Evolutionary conservation across 2,329 filamentous ascomycete species (phyloP).

Genomic region (Pestalotiopsis sp.): DNA sequence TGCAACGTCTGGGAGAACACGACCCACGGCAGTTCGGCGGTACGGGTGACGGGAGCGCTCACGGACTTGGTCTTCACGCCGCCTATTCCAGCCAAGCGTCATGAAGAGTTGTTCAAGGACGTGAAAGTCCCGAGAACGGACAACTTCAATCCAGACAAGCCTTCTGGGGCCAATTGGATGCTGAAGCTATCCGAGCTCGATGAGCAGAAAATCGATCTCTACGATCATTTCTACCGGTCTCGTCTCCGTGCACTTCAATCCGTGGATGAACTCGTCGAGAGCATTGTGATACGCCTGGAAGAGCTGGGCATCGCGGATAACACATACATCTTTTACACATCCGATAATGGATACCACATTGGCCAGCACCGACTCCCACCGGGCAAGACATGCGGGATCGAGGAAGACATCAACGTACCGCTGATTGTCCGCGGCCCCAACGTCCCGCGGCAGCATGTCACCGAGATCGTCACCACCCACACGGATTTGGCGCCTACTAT

Average conservation of each 20-base stretch:
- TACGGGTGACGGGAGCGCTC: conserved; percentile 43
- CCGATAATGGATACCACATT: conserved; percentile 52
- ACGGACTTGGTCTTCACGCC: no score
- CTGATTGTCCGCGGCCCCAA: conserved; percentile 47
- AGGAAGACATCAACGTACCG: conserved; percentile 50
- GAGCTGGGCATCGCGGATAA: conserved; percentile 36
- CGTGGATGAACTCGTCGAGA: conserved; percentile 48
- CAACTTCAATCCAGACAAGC: conserved; percentile 65
- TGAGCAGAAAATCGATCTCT: conserved; percentile 33
- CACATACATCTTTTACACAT: conserved; percentile 46
- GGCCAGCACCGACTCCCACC: conserved; percentile 47
- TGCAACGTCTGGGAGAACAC: conserved; percentile 30
- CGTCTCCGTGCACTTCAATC: conserved; percentile 46
- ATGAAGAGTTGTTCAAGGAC: conserved; percentile 61
- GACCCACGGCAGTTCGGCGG: neutral
- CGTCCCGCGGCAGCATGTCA: conserved; percentile 32
- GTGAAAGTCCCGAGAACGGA: conserved; percentile 61
- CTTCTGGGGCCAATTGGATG: conserved; percentile 49
- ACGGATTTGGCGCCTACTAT: conserved; percentile 49
- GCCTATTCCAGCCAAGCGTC: conserved; percentile 48
- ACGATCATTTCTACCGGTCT: conserved; percentile 42
- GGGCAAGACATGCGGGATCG: conserved; percentile 47
- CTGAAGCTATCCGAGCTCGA: conserved; percentile 36
- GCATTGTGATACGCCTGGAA: conserved; percentile 36
- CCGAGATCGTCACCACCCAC: conserved; percentile 42